A percentile compares a stretch with the other conserved stretches of the same genome.
Evolutionary conservation across 306 rosid genomes (phyloP).

Genomic region (Prunus salicina): DNA sequence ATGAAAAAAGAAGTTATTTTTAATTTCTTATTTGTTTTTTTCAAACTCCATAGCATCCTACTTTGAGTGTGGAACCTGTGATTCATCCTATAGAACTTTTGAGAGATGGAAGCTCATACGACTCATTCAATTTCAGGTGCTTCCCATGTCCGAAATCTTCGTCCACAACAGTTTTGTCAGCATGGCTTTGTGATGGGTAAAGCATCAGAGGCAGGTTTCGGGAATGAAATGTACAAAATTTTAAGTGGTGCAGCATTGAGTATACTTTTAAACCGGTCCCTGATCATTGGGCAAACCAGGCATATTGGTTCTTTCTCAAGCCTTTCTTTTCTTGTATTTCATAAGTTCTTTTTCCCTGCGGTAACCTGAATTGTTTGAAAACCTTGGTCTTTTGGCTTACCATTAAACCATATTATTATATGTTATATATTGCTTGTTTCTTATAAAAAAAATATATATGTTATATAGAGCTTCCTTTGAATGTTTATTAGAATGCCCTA

Average conservation of each 20-base stretch:
- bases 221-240: constrained; percentile 98
- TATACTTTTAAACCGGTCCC: constrained; percentile 89
- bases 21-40: background rate
- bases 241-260: constrained; percentile 85
- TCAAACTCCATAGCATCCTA: background rate
- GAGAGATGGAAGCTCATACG: constrained; percentile 22
- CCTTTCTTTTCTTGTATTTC: constrained; percentile 56
- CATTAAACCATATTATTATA: background rate
- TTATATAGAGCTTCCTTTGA: background rate
- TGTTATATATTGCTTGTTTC: no score
- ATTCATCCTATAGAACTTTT: background rate
- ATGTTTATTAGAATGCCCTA: background rate
- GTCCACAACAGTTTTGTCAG: constrained; percentile 73
- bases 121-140: constrained; percentile 63
- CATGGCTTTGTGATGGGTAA: constrained; percentile 92
- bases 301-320: constrained; percentile 95
- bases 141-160: constrained; percentile 58
- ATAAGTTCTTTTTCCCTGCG: background rate
- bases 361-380: background rate
- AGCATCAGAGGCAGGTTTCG: constrained; percentile 93
- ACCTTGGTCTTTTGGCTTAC: background rate
- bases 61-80: background rate
- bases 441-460: no score
- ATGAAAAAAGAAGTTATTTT: background rate
- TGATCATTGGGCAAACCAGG: constrained; percentile 99